Conservation (phyloP, 1,139 yeast species). For the Sugiyamaella grinbergsii region DNA sequence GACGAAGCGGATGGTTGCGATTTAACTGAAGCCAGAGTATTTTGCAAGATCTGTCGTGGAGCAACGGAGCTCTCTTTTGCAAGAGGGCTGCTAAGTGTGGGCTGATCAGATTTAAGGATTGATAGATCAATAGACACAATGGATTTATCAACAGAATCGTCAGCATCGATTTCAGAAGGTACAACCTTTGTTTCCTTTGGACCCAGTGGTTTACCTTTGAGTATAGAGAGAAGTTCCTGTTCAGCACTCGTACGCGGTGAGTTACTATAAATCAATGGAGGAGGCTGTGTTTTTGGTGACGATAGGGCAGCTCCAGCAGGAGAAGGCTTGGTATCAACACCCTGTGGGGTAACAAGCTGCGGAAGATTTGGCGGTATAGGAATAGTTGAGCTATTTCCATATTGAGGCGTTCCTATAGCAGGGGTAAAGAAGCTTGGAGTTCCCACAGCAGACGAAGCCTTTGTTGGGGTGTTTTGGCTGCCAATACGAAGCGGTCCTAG, state of each 20-base stretch:
- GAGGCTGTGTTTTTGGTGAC: background rate
- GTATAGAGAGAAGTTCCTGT: conserved; percentile 21
- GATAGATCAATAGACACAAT: no score
- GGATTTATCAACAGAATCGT: no score
- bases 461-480: no score
- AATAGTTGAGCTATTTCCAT: background rate
- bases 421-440: conserved; percentile 4
- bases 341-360: background rate
- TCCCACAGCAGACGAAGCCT: background rate
- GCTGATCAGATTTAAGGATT: background rate
- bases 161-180: no score
- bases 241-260: conserved; percentile 10
- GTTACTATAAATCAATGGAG: background rate
- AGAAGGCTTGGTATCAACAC: background rate
- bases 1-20: background rate
- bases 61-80: background rate
- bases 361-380: background rate
- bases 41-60: no score
- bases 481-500: background rate
- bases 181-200: conserved; percentile 1
- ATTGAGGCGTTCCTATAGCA: background rate
- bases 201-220: conserved; percentile 18
- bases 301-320: background rate
- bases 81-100: conserved; percentile 1
- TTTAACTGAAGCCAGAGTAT: background rate